Percentiles rank a stretch among this genome's conserved stretches.
These are phyloP conservation scores for Pleurotus sapidus DNA, from an alignment of 768 basidiomycete genomes.

Conservation along the genomic window DNA sequence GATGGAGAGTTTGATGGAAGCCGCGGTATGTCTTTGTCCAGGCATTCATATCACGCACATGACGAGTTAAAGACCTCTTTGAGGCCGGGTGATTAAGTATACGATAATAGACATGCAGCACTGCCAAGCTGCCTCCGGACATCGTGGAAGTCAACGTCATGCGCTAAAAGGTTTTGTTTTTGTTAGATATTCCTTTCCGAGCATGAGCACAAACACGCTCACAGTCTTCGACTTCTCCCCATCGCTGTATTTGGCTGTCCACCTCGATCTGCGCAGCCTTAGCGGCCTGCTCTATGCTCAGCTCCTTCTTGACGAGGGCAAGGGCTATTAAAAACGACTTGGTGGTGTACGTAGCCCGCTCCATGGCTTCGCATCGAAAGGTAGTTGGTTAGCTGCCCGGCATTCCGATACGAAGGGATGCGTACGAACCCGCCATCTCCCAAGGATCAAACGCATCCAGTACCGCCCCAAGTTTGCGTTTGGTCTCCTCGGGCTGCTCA, in stretches of 20 bases:
- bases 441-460: conserved; percentile 70
- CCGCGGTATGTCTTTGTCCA: conserved; percentile 2
- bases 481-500: conserved; percentile 68
- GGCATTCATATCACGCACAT: not conserved
- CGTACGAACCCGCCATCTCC: conserved; percentile 80
- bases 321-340: conserved; percentile 91
- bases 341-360: conserved; percentile 82
- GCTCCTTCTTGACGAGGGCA: conserved; percentile 72
- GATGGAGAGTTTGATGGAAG: not conserved
- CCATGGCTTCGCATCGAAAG: conserved; percentile 62
- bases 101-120: conserved; percentile 59
- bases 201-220: conserved; percentile 30
- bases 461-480: conserved; percentile 52
- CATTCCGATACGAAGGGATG: not conserved
- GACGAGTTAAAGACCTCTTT: not conserved
- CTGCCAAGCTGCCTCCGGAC: conserved; percentile 84
- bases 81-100: conserved; percentile 18
- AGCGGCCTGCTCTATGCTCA: conserved; percentile 84
- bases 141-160: conserved; percentile 97
- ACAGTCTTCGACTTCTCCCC: conserved; percentile 99
- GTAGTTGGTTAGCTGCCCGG: not conserved
- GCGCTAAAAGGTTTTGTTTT: conserved; percentile 54
- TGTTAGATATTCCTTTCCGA: not conserved
- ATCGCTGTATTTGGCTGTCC: conserved; percentile 89
- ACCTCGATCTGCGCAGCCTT: conserved; percentile 90